Base-by-base conservation (phyloP, 2,329 filamentous ascomycete species). In the Verruconis gallopava region DNA sequence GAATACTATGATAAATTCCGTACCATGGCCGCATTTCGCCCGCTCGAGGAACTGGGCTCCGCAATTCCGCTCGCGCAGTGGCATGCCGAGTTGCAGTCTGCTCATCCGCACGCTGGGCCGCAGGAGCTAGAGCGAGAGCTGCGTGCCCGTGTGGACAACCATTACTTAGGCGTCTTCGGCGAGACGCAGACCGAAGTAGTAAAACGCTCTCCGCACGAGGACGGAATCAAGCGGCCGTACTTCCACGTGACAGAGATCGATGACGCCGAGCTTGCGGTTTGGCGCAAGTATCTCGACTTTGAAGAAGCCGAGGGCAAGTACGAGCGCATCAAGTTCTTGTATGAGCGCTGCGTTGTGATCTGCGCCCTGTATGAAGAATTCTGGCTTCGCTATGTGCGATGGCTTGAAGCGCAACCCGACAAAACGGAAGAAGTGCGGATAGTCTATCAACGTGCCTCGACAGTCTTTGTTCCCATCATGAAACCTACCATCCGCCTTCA, bases 341-440 rank as follows among this genome's bases (percentile, higher is more conserved):
- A 98, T 57, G 91, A 98, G 66, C 79, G 91, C 40, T 96, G 88
- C 53, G 64, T 98, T 40, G 85, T 94, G 25, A 89, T 85, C 0
- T 93, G 85, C 54, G 89, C 91, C 13, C 81, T 93, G 50, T 95
- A 98, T 56, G 89, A 96, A 38, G 89, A 96, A 56, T 93, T 96
- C 61, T 98, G 91, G 91, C 77, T 93, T 53, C 81, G 91, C n/a
- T 98, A 94, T 61, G 85, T 82, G 13, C 73, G 89, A 32, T 98
- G 91, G 91, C 93, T 95, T 83, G 71, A 74, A 45, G 77, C 77
- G 0, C 84, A 93, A 55, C 64, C 75, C 2, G 77, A 71, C 50
- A 94, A 93, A 59, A 78, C 86, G 36, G 85, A 95, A 57, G 88
- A 95, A 55, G 80, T 89, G 4, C 81, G 91, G 44, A 88, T 85